These are phyloP conservation scores for Kwoniella shandongensis DNA, from an alignment of 768 basidiomycete species.

Conservation along the genomic window DNA sequence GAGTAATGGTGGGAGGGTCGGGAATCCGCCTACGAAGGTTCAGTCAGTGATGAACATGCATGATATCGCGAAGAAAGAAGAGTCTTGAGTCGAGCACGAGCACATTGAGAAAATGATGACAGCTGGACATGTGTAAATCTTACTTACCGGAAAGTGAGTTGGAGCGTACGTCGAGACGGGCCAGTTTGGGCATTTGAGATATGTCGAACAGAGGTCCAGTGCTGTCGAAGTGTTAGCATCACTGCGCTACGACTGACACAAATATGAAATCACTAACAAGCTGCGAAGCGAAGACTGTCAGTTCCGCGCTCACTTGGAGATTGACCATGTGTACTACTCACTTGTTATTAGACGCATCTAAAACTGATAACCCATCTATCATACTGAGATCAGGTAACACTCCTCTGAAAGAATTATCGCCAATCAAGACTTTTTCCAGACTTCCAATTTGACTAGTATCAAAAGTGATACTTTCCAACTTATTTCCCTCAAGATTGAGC, in stretches of 20 bases:
- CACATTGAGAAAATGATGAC: no score
- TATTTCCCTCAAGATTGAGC: slow-evolving; percentile 8
- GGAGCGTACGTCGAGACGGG: slow-evolving; percentile 19
- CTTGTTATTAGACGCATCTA: slow-evolving; percentile 20
- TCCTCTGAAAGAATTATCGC: slow-evolving; percentile 8
- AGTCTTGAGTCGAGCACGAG: not conserved
- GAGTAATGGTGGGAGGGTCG: slow-evolving; percentile 1
- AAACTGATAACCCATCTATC: slow-evolving; percentile 3
- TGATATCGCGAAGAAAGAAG: no score
- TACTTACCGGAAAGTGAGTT: slow-evolving; percentile 27
- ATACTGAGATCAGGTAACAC: slow-evolving; percentile 20
- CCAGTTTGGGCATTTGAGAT: slow-evolving; percentile 11
- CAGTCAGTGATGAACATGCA: no score
- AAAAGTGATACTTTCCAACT: slow-evolving; percentile 4
- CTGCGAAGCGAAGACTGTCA: not conserved
- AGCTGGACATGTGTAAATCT: no score
- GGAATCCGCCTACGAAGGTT: slow-evolving; percentile 5
- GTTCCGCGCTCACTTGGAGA: not conserved
- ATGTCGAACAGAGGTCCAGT: slow-evolving; percentile 23
- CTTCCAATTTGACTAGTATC: not conserved
- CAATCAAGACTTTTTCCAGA: slow-evolving; percentile 9
- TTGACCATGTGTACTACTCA: slow-evolving; percentile 3
- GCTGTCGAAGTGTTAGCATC: slow-evolving; percentile 6
- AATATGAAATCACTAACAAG: slow-evolving; percentile 10
- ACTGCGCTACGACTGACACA: not conserved